Percentiles rank a stretch among this genome's conserved stretches.
Evolutionary conservation across 371 early-diverging fungal species (phyloP).

Genomic region (Umbelopsis sp.): DNA sequence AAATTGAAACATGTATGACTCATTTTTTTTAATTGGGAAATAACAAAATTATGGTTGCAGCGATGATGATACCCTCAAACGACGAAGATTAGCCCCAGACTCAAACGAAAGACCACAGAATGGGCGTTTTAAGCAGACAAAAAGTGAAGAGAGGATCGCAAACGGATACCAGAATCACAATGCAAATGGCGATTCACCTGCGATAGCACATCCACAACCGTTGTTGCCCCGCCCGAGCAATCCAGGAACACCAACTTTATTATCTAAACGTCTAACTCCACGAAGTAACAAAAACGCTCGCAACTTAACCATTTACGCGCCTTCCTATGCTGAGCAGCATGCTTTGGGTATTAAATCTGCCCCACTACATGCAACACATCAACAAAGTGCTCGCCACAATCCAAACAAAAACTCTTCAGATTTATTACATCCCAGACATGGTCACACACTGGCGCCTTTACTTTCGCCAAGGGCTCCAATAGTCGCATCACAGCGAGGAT

Average conservation of each 20-base stretch:
- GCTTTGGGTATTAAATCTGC: constrained; percentile 57
- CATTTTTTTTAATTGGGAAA: too few species aligned
- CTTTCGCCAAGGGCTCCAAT: constrained; percentile 35
- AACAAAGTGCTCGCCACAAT: constrained; percentile 33
- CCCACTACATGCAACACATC: constrained; percentile 54
- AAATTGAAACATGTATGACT: too few species aligned
- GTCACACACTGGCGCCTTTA: constrained; percentile 36
- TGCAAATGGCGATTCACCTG: background rate
- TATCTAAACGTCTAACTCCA: constrained; percentile 39
- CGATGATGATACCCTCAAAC: constrained; percentile 7
- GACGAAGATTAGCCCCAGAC: background rate
- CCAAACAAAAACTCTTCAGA: constrained; percentile 20
- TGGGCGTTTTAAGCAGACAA: background rate
- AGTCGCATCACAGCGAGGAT: constrained; percentile 14
- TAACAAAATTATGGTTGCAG: background rate
- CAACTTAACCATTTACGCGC: constrained; percentile 60
- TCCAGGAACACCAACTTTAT: constrained; percentile 26
- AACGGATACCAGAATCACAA: background rate
- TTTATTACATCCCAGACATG: constrained; percentile 24
- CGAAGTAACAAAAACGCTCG: constrained; percentile 55
- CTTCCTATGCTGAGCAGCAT: constrained; percentile 56
- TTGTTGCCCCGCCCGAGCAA: background rate
- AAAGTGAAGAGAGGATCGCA: constrained; percentile 5
- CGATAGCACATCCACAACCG: background rate
- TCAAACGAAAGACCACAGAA: background rate